Conservation (phyloP, 768 basidiomycete species). For the Porpolomopsis calyptriformis region DNA sequence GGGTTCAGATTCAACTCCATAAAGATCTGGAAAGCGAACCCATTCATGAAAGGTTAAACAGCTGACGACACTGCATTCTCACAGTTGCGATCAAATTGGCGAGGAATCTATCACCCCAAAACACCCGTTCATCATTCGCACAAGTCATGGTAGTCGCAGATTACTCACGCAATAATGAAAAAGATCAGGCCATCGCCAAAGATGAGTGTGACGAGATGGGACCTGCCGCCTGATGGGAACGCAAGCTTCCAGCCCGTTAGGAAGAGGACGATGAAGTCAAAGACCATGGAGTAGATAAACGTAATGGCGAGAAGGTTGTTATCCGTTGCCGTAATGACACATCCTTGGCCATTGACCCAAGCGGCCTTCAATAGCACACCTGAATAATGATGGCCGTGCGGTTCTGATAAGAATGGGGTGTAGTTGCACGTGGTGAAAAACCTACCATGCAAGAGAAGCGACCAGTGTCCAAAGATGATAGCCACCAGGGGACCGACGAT, state of each 20-base stretch:
- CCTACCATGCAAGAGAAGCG: conserved; percentile 55
- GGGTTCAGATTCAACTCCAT: conserved; percentile 44
- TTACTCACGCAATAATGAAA: background rate
- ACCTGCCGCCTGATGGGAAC: conserved; percentile 33
- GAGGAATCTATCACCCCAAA: conserved; percentile 38
- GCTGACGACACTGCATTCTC: conserved; percentile 6
- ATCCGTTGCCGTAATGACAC: conserved; percentile 49
- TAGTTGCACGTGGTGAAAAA: background rate
- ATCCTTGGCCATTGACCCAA: conserved; percentile 41
- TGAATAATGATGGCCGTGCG: no score
- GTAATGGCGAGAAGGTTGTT: conserved; percentile 50
- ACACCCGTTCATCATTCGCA: background rate
- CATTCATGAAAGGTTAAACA: background rate
- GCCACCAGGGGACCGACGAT: conserved; percentile 41
- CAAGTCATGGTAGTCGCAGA: background rate
- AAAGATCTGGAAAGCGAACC: conserved; percentile 24
- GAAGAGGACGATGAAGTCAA: conserved; percentile 53
- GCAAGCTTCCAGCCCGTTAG: conserved; percentile 55
- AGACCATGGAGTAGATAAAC: conserved; percentile 70
- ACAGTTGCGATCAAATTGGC: conserved; percentile 52
- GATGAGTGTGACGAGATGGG: conserved; percentile 51
- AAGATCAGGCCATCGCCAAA: conserved; percentile 60
- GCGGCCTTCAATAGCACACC: conserved; percentile 50
- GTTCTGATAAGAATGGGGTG: no score
- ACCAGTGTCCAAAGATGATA: conserved; percentile 63